These are phyloP conservation scores for Cornus controversa DNA, from an alignment of 148 eudicot species.

Conservation along the genomic window DNA sequence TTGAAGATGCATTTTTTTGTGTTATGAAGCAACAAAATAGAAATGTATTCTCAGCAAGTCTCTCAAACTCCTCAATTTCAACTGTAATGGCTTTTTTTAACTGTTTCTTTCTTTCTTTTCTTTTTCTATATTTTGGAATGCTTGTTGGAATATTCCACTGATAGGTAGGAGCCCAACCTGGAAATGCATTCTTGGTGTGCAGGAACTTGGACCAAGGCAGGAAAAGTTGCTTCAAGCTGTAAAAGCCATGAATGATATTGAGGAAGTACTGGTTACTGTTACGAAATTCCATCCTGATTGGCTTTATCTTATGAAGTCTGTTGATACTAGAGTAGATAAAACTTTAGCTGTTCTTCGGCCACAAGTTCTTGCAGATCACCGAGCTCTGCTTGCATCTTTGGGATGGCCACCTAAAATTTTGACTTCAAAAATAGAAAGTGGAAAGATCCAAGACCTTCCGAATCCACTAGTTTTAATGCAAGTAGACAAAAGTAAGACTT, in stretches of 20 bases:
- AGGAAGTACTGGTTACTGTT: slow-evolving; percentile 34
- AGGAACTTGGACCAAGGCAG: slow-evolving; percentile 31
- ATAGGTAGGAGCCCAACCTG: background rate
- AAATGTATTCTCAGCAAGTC: slow-evolving; percentile 22
- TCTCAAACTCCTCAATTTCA: slow-evolving; percentile 17
- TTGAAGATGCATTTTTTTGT: slow-evolving; percentile 44
- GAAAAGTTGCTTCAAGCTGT: slow-evolving; percentile 34
- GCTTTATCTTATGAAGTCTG: slow-evolving; percentile 37
- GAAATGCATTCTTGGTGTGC: slow-evolving; percentile 15
- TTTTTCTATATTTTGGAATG: slow-evolving; percentile 9
- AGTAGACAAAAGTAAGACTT: slow-evolving; percentile 38
- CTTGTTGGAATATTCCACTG: background rate
- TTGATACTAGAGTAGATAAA: slow-evolving; percentile 46
- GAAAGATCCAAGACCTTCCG: slow-evolving; percentile 31
- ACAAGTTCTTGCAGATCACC: slow-evolving; percentile 50
- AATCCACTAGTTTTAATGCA: slow-evolving; percentile 51
- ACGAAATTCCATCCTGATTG: slow-evolving; percentile 34
- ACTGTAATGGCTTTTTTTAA: slow-evolving; percentile 27
- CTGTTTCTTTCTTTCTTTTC: slow-evolving; percentile 16
- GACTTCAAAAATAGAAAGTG: slow-evolving; percentile 20
- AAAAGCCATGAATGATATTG: slow-evolving; percentile 32
- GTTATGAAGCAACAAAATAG: slow-evolving; percentile 26
- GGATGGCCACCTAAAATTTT: slow-evolving; percentile 54
- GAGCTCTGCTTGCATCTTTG: slow-evolving; percentile 40
- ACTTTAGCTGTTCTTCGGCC: slow-evolving; percentile 42